Conservation (phyloP, 768 basidiomycete genomes). For the Tremella mesenterica region DNA sequence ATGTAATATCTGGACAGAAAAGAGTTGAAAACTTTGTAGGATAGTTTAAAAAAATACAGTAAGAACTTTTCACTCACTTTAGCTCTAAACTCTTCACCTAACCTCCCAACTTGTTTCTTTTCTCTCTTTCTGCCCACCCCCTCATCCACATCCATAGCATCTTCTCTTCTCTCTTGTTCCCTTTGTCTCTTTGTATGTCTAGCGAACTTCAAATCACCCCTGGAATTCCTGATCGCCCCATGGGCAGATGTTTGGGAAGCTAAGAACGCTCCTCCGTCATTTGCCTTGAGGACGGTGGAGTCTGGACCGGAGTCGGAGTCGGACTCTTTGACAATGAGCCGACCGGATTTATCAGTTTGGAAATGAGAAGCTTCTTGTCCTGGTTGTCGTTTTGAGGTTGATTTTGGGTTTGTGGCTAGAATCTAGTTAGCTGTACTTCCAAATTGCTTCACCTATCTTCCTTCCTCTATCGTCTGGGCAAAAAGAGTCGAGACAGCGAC, state of each 20-base stretch:
- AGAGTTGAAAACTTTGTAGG: no score
- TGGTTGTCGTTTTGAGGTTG: slow-evolving; percentile 55
- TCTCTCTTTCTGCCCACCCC: slow-evolving; percentile 46
- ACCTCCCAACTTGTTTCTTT: slow-evolving; percentile 48
- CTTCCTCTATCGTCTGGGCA: no score
- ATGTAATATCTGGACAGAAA: no score
- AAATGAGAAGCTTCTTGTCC: slow-evolving; percentile 79
- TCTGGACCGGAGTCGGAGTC: slow-evolving; percentile 48
- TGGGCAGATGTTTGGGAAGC: slow-evolving; percentile 77
- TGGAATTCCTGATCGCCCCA: slow-evolving; percentile 75
- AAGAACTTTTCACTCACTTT: slow-evolving; percentile 62
- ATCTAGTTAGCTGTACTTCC: no score
- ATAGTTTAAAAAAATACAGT: neutral
- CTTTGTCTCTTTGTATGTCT: slow-evolving; percentile 92
- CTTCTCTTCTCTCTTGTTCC: slow-evolving; percentile 55
- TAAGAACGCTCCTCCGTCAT: slow-evolving; percentile 61
- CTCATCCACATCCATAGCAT: slow-evolving; percentile 69
- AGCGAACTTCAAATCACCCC: slow-evolving; percentile 85
- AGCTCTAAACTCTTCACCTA: slow-evolving; percentile 87
- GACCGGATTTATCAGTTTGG: slow-evolving; percentile 61
- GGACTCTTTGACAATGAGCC: slow-evolving; percentile 44
- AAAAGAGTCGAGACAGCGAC: no score
- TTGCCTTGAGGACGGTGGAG: slow-evolving; percentile 5
- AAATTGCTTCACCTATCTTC: no score
- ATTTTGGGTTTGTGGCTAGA: slow-evolving; percentile 30